Conservation (phyloP, 2,329 filamentous ascomycete species). For the Colletotrichum destructivum region DNA sequence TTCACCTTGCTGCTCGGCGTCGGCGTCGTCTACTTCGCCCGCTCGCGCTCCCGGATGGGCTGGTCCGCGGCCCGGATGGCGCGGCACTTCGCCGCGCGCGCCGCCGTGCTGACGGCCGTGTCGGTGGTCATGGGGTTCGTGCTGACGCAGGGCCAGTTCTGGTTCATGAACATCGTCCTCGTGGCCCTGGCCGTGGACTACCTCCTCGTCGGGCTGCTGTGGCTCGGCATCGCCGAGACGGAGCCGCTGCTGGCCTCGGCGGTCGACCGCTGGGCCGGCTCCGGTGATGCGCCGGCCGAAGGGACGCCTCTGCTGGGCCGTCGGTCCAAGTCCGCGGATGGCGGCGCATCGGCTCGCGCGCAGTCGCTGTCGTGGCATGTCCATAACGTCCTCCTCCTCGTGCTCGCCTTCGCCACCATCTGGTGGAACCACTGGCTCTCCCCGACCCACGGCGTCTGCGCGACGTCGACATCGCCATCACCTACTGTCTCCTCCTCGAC, state of each 20-base stretch:
- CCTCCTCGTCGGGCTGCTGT: constrained; percentile 59
- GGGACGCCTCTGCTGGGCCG: constrained; percentile 51
- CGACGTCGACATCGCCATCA: constrained; percentile 3
- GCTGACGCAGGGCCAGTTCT: constrained; percentile 52
- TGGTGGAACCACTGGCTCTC: constrained; percentile 65
- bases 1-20: constrained; percentile 63
- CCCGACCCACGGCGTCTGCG: constrained; percentile 56
- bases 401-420: constrained; percentile 55
- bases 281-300: constrained; percentile 41
- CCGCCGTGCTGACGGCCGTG: constrained; percentile 54
- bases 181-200: constrained; percentile 63
- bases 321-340: constrained; percentile 8
- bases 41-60: constrained; percentile 57
- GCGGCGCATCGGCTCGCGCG: constrained; percentile 28
- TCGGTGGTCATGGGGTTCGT: constrained; percentile 51
- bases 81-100: constrained; percentile 57
- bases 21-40: constrained; percentile 61
- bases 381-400: constrained; percentile 56
- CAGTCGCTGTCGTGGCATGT: constrained; percentile 56
- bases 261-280: constrained; percentile 44
- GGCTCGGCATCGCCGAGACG: constrained; percentile 54
- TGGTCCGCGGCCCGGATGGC: constrained; percentile 55
- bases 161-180: constrained; percentile 61
- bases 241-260: constrained; percentile 52
- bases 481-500: constrained; percentile 17